Evolutionary conservation across 2,329 filamentous ascomycete species (phyloP).

Genomic region (Claviceps quebecensis): DNA sequence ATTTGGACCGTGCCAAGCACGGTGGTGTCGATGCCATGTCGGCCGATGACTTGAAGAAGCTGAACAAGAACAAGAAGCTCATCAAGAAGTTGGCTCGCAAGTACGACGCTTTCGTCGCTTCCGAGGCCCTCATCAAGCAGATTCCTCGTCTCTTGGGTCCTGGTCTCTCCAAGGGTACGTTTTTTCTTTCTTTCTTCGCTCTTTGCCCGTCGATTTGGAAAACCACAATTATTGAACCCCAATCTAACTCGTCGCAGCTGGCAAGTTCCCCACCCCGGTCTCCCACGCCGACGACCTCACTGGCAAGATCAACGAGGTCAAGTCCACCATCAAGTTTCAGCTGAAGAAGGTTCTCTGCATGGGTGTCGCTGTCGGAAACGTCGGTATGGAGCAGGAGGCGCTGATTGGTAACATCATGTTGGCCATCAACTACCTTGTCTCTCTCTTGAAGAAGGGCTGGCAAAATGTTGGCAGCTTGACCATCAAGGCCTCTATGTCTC

Average conservation of each 20-base stretch:
- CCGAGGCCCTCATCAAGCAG: constrained; percentile 97
- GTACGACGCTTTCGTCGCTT: constrained; percentile 98
- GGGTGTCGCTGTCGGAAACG: constrained; percentile 98
- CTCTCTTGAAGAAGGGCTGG: constrained; percentile 99
- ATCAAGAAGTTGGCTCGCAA: constrained; percentile 99
- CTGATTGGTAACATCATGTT: constrained; percentile 98
- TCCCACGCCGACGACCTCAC: constrained; percentile 90
- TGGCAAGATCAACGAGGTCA: constrained; percentile 97
- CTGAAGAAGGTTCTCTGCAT: constrained; percentile 99
- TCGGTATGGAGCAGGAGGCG: constrained; percentile 93
- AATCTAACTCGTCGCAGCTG: constrained; percentile 42
- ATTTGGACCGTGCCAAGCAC: constrained; percentile 99
- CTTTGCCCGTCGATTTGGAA: neutral
- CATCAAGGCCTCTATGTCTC: constrained; percentile 99
- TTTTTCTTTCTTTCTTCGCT: constrained; percentile 22
- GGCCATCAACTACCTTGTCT: constrained; percentile 99
- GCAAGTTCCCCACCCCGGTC: constrained; percentile 99
- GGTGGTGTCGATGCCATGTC: constrained; percentile 97
- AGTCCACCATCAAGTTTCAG: constrained; percentile 99
- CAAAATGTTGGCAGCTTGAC: constrained; percentile 99
- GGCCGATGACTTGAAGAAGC: constrained; percentile 98
- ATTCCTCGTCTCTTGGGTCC: constrained; percentile 98
- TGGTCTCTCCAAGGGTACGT: constrained; percentile 89
- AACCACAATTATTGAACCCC: neutral
- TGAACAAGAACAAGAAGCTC: constrained; percentile 99